Evolutionary conservation across 2,329 filamentous ascomycete species (phyloP), one percentile per base, ranked within the genome.

Genomic region (Xylaria sp.): DNA sequence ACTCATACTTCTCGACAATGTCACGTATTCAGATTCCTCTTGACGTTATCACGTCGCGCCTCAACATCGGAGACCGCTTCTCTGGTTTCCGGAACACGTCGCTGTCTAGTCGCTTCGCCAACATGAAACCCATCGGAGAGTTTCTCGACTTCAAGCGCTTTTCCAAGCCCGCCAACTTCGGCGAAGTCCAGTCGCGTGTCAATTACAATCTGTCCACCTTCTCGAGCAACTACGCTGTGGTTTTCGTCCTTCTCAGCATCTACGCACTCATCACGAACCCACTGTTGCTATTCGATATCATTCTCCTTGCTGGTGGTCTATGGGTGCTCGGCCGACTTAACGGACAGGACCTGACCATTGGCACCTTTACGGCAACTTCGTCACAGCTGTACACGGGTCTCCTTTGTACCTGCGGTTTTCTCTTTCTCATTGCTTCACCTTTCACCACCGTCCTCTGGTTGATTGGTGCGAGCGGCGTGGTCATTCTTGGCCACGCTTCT

Each of bases 181-280:
- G 85, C 73, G 94, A 97, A 81, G 89, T 93, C 72, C 95, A 98
- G 83, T 94, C 91, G 75, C 90, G 95, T 73, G 90, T 97, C 84
- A 97, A 97, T 86, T 97, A 97, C 90, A 99, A 99, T 83, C 84
- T 99, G 73, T 90, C 92, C 80, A 92, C 98, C 85, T 99, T 97
- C 87, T 97, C 94, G 71, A 97, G 93, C 91, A 99, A 99, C 86
- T 99, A 99, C 88, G 92, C 92, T 74, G 91, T 92, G 72, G 89
- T 98, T 76, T 97, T 98, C 80, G 86, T 92, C 76, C 97, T 99
- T 91, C 91, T 99, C 78, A 93, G 92, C 85, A 91, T 99, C 83
- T 99, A 99, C 86, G 93, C 93, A 77, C 84, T 99, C 77, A 87
- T 99, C 77, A 96, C 93, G 76, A 98, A 97, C 83, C 86, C 89